Evolutionary conservation across 371 early-diverging fungal species (phyloP), one percentile per base, ranked within the genome.

Genomic region (Lichtheimia corymbifera): DNA sequence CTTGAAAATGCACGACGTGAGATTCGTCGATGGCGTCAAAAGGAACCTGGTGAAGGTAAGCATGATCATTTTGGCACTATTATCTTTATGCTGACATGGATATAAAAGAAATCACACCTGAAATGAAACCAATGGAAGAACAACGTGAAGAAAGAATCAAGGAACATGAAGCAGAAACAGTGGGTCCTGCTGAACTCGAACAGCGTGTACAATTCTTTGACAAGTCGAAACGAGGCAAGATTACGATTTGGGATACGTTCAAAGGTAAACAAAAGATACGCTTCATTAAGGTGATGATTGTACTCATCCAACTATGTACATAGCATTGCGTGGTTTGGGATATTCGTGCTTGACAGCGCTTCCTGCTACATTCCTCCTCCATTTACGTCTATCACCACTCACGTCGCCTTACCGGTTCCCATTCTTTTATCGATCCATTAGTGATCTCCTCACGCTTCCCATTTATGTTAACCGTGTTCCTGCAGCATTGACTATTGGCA

Each of bases 351-450:
- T 80, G 6, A 65, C 61, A 17, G 68, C 70, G n/a, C 53, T 80
- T 13, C 74, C 78, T 22, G 64, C 69, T 11, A 66, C 81, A 1
- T 15, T 76, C 15, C 3, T 80, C 9, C 65, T 80, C 59, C 81
- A 80, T 50, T 35, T 77, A 4, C 70, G 71, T 15, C 50, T 76
- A 12, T 80, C 81, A 0, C 74, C 78, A 5, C 43, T 70, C 25
- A 74, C 81, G 5, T 77, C 81, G 7, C 81, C 81, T n/a, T 52
- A 74, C 17, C n/a, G 68, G 3, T 66, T 74, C 13, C 81, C 81
- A 5, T 74, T 77, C 45, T 59, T 73, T 24, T 80, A 80, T 49
- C 72, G 78, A 4, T 71, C 74, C 0, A 50, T 74, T 0, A 60
- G 28, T 17, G 81, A 80, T 50, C 24, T 75, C 22, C 41, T 76